Base-by-base conservation (phyloP, 768 basidiomycete species). In the Xerocomus potaroensis region DNA sequence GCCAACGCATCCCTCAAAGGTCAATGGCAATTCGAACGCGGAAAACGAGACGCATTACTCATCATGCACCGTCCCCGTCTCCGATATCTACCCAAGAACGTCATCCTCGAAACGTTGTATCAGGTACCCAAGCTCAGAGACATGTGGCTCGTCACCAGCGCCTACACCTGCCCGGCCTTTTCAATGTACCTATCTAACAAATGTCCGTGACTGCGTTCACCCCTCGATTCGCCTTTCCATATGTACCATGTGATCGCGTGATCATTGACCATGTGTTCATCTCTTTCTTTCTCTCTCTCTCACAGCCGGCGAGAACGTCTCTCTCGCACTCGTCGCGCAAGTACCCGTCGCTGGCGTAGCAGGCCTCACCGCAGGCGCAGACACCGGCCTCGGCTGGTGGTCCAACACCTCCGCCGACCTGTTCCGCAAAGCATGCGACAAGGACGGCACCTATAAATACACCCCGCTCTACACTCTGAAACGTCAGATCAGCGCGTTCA, bases 111-210 rank as follows among this genome's bases (percentile, higher is more conserved):
- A 0, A 36, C 37, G 0, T 54, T 72, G 29, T 56, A 60, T 23
- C 41, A 45, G 5, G 47, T 66, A 0, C 59, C 53, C 0, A 41
- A 14, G 5, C 59, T 71, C n/a, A 50, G 41, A 5, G 54, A 60
- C 58, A 71, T 59, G 45, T 59, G 41, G 41, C 56, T 71, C 42
- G 69, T 71, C 43, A 71, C 70, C 0, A 57, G 50, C 44, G 26
- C 55, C 0, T 49, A 69, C 41, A 10, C 50, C 4, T 72, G 66
- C 39, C 68, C 67, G 10, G 70, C 69, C 1, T 61, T 54, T 21
- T 61, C 58, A 39, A 59, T 68, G 59, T 72, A 65, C 16, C 51
- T 67, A 23, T 65, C 63, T 24, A 50, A 63, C 41, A 67, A 61
- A 34, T 48, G 58, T 60, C 37, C 23, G 33, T 16, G 32, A n/a